phyloP scores from a whole-genome alignment of 352 stramenopile genomes.

The Aphanomyces astaci region DNA sequence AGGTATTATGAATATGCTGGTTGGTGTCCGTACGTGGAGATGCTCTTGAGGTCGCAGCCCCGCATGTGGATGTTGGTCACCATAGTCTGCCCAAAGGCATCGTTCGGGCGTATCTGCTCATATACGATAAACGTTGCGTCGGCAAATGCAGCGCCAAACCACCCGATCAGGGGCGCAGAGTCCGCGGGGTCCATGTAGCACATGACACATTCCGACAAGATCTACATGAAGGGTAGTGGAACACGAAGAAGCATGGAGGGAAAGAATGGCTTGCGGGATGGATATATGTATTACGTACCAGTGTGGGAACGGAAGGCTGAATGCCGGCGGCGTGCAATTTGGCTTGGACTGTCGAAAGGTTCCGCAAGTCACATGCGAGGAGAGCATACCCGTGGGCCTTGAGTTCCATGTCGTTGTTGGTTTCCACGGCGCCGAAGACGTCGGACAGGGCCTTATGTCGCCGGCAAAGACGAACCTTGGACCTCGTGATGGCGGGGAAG shows the following conservation, averaged over 20 bases:
- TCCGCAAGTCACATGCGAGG: slow-evolving; percentile 65
- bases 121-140: slow-evolving; percentile 81
- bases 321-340: slow-evolving; percentile 58
- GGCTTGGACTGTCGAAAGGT: slow-evolving; percentile 39
- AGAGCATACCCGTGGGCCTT: slow-evolving; percentile 66
- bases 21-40: slow-evolving; percentile 29
- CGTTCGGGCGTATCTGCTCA: slow-evolving; percentile 86
- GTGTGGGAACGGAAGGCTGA: slow-evolving; percentile 22
- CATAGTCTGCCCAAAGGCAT: slow-evolving; percentile 87
- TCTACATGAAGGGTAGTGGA: slow-evolving; percentile 39
- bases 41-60: slow-evolving; percentile 82
- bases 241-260: neutral
- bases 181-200: slow-evolving; percentile 87
- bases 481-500: slow-evolving; percentile 67
- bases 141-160: slow-evolving; percentile 54
- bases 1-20: neutral
- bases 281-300: neutral
- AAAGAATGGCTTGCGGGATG: slow-evolving; percentile 23
- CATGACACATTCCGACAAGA: slow-evolving; percentile 88
- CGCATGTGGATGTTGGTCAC: slow-evolving; percentile 86
- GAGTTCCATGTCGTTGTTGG: slow-evolving; percentile 47
- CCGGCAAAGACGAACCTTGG: slow-evolving; percentile 74
- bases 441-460: slow-evolving; percentile 47
- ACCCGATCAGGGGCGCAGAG: slow-evolving; percentile 64
- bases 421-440: slow-evolving; percentile 35